Evolutionary conservation across 352 stramenopile genomes (phyloP), one percentile per base, ranked within the genome.

Genomic region (Globisporangium acanthophoron): DNA sequence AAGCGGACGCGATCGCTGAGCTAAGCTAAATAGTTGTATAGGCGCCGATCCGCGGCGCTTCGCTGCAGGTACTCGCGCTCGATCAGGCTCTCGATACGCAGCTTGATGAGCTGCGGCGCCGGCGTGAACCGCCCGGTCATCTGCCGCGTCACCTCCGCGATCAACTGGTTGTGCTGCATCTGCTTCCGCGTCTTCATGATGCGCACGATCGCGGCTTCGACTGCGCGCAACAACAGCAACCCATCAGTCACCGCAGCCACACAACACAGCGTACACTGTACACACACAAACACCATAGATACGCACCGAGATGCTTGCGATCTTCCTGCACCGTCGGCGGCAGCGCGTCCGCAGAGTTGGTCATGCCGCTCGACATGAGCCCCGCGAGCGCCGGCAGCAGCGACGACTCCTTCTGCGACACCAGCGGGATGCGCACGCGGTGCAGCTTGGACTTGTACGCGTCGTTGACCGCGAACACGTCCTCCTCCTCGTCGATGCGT

Each of bases 11-110:
- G 37, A 29, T 13, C n/a, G 24, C 37, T 13, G 18, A 27, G 37
- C 85, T 87, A 99, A 43, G 97, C 97, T 72, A 99, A 88, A 84
- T 99, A 99, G 58, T 93, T 96, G 87, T 99, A 99, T 49, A 98
- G 69, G 29, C 86, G 80, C 63, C 90, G 87, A 68, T 99, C 95
- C 48, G 87, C 70, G 27, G 91, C 68, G 61, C 92, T 93, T 46
- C 97, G 90, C 68, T 99, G 93, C 45, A 99, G 76, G 74, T 99
- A 99, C 72, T 99, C 97, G 54, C 97, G 86, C 67, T 99, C 97
- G 63, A 99, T 99, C 18, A 99, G 84, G 62, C 89, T 97, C 74
- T 99, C 97, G 58, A 99, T 98, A 44, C 97, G 85, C 58, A 98
- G 96, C 85, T 99, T 99, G 74, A 99, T 96, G 57, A 98, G 92